Evolutionary conservation across 441 rosid species (phyloP).

Genomic region (Jatropha multifida): DNA sequence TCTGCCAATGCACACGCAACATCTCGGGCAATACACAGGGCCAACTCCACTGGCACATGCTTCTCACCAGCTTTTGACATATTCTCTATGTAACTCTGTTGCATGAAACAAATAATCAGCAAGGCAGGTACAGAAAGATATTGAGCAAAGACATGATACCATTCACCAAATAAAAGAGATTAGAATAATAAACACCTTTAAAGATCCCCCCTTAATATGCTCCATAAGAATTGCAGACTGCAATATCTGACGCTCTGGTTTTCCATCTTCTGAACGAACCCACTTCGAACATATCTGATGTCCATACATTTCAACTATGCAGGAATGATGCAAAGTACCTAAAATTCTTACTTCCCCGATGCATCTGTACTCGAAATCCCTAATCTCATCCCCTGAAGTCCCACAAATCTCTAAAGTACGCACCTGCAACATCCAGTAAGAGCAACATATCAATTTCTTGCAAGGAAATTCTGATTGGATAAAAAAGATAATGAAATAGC

Average conservation of each 20-base stretch:
- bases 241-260: slow-evolving; percentile 47
- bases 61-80: slow-evolving; percentile 64
- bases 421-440: slow-evolving; percentile 47
- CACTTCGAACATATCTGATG: slow-evolving; percentile 81
- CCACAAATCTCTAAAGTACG: slow-evolving; percentile 62
- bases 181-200: slow-evolving; percentile 49
- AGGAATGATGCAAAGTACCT: slow-evolving; percentile 71
- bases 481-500: not conserved
- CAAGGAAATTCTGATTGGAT: not conserved
- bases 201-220: slow-evolving; percentile 76
- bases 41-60: slow-evolving; percentile 60
- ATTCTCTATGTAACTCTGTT: slow-evolving; percentile 69
- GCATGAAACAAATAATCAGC: slow-evolving; percentile 22
- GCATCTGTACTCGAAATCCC: slow-evolving; percentile 79
- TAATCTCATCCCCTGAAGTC: slow-evolving; percentile 53
- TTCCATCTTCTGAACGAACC: slow-evolving; percentile 62
- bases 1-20: slow-evolving; percentile 77
- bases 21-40: slow-evolving; percentile 67
- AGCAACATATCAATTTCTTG: not conserved
- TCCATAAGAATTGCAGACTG: slow-evolving; percentile 81
- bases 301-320: slow-evolving; percentile 86
- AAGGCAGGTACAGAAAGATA: slow-evolving; percentile 8
- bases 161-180: slow-evolving; percentile 2
- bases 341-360: slow-evolving; percentile 86
- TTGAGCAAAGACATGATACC: not conserved